Evolutionary conservation across 192 early-diverging fungal species (phyloP), one percentile per base, ranked within the genome.

Genomic region (Phycomyces nitens): DNA sequence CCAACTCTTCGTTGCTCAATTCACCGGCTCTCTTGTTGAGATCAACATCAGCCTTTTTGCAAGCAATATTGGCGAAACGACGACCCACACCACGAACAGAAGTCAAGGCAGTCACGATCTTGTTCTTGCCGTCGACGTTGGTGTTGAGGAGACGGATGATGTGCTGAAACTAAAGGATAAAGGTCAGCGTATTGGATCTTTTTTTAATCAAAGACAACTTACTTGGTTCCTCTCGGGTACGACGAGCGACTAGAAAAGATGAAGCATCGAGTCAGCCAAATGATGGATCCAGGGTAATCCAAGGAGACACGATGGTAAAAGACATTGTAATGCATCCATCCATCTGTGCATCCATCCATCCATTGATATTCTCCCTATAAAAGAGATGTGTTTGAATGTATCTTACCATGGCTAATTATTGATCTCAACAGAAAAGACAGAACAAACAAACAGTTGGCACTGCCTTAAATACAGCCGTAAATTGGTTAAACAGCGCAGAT

Each of bases 21-120:
- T 68, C 66, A 60, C 66, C 66, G 44, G 66, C 66, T 68, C 92
- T 91, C 88, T 98, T 98, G 81, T 68, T 86, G 65, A 96, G 77
- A 81, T 98, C 96, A 56, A 98, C 83, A 80, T 98, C 96, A 62
- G 95, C 96, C 88, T 98, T 98, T 89, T 98, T 98, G 85, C 89
- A 92, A 60, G 94, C 94, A 70, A 98, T 73, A 89, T 96, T 98
- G 77, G 96, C 85, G 84, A 95, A 98, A 74, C 96, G 90, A 66
- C 94, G 90, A 88, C 96, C 96, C 65, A 94, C 90, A 89, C 96
- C 96, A 88, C 94, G 93, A 85, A 98, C 95, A 77, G 87, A 82
- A 55, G 94, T 96, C 83, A 98, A 79, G 75, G 96, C 95, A 84
- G 91, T 96, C 88, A 92, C 89, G 74, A 95, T 85, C 82, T 96